A percentile compares a stretch with the other conserved stretches of the same genome.
Conservation (phyloP, 1,139 yeast species). For the Pneumocystis oryctolagi region DNA sequence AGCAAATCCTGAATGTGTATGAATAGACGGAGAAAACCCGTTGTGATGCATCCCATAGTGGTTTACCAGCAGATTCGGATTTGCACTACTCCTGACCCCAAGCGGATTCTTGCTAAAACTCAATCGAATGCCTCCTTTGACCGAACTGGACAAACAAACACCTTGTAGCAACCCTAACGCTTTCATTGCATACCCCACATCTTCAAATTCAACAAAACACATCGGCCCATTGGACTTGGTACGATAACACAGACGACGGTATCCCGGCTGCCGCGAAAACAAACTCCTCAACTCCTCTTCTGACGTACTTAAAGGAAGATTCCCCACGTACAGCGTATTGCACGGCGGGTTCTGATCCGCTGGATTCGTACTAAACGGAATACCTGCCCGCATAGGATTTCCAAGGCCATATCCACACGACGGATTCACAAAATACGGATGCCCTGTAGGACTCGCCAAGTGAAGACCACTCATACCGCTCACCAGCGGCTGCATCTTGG, state of each 20-base stretch:
- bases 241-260: conserved; percentile 79
- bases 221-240: conserved; percentile 64
- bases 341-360: conserved; percentile 99
- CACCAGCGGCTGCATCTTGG: neutral
- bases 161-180: conserved; percentile 92
- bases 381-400: neutral
- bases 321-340: conserved; percentile 90
- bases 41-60: neutral
- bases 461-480: neutral
- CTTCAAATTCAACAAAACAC: conserved; percentile 98
- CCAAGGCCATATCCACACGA: neutral
- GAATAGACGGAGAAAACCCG: neutral
- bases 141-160: conserved; percentile 48
- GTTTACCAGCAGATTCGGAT: neutral
- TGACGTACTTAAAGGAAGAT: conserved; percentile 91
- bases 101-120: conserved; percentile 91
- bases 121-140: conserved; percentile 84
- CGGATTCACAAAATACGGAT: neutral
- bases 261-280: conserved; percentile 81
- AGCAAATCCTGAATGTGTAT: neutral
- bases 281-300: conserved; percentile 81
- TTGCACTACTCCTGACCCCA: conserved; percentile 48
- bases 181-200: conserved; percentile 80
- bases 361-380: conserved; percentile 43
- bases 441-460: neutral